phyloP scores from a whole-genome alignment of 2,329 filamentous ascomycete species.

The Aspergillus quadrilineatus region DNA sequence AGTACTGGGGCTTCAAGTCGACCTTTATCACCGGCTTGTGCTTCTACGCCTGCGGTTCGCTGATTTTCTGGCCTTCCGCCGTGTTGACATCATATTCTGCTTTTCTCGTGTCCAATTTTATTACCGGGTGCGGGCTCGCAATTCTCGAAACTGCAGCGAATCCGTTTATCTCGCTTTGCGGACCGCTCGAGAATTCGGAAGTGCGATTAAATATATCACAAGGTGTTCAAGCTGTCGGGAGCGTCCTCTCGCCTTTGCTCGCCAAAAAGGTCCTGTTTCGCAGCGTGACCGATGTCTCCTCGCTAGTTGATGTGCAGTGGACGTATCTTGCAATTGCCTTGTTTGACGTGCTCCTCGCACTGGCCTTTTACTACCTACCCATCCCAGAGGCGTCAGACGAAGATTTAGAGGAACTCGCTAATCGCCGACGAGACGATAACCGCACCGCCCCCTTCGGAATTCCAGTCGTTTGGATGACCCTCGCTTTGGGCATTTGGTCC shows the following conservation, averaged over 20 bases:
- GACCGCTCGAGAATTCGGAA: constrained; percentile 60
- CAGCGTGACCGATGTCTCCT: constrained; percentile 47
- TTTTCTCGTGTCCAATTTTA: constrained; percentile 62
- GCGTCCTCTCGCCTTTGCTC: constrained; percentile 58
- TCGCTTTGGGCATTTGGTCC: constrained; percentile 54
- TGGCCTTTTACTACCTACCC: constrained; percentile 61
- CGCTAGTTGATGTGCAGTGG: constrained; percentile 63
- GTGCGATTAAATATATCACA: constrained; percentile 61
- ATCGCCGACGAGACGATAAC: constrained; percentile 52
- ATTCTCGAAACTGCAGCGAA: constrained; percentile 62
- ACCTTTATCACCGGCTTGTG: constrained; percentile 61
- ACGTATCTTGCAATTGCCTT: constrained; percentile 63
- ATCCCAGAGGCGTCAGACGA: constrained; percentile 62
- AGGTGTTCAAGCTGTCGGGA: constrained; percentile 61
- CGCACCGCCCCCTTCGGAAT: constrained; percentile 46
- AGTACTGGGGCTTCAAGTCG: constrained; percentile 61
- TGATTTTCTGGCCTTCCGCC: constrained; percentile 65
- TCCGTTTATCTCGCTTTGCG: constrained; percentile 62
- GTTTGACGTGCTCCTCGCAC: constrained; percentile 58
- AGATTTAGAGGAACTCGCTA: constrained; percentile 57
- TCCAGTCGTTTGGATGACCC: constrained; percentile 56
- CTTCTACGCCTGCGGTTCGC: constrained; percentile 61
- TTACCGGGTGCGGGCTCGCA: constrained; percentile 60
- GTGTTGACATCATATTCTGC: constrained; percentile 61
- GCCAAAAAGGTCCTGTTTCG: constrained; percentile 60